Evolutionary conservation across 768 basidiomycete species (phyloP).

Genomic region (Leccinum rimulosum): DNA sequence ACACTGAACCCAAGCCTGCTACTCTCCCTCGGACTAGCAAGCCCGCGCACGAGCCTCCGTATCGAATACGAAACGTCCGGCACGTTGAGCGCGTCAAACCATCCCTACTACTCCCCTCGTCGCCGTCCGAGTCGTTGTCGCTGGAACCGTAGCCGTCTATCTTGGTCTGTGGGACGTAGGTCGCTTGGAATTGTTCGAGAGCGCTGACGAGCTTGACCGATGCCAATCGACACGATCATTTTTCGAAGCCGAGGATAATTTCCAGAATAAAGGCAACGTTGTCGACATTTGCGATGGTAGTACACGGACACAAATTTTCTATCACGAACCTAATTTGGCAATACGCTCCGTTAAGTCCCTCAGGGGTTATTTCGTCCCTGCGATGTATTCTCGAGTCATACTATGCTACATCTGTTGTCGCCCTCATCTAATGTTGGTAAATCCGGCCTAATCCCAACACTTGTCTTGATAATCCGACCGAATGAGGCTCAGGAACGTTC

Average conservation of each 20-base stretch:
- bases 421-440: too few relatives aligned
- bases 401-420: too few relatives aligned
- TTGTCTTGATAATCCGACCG: too few relatives aligned
- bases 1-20: constrained; percentile 95
- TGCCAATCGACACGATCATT: constrained; percentile 73
- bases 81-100: constrained; percentile 66
- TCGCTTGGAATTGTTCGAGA: constrained; percentile 82
- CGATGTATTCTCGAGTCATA: too few relatives aligned
- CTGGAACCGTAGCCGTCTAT: constrained; percentile 29
- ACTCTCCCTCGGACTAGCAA: constrained; percentile 90
- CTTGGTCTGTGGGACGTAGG: constrained; percentile 49
- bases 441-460: too few relatives aligned
- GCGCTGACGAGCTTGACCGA: constrained; percentile 80
- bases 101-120: constrained; percentile 25
- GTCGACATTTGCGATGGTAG: constrained; percentile 57
- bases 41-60: constrained; percentile 78
- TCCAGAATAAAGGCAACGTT: constrained; percentile 92
- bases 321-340: background rate
- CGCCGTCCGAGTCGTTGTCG: constrained; percentile 37
- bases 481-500: too few relatives aligned
- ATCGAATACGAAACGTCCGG: constrained; percentile 94
- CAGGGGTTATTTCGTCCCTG: too few relatives aligned
- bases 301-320: constrained; percentile 12
- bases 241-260: constrained; percentile 79
- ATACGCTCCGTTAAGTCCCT: constrained; percentile 11